These are phyloP conservation scores for Verticillium longisporum DNA, from an alignment of 2,329 filamentous ascomycete genomes.

Conservation along the genomic window DNA sequence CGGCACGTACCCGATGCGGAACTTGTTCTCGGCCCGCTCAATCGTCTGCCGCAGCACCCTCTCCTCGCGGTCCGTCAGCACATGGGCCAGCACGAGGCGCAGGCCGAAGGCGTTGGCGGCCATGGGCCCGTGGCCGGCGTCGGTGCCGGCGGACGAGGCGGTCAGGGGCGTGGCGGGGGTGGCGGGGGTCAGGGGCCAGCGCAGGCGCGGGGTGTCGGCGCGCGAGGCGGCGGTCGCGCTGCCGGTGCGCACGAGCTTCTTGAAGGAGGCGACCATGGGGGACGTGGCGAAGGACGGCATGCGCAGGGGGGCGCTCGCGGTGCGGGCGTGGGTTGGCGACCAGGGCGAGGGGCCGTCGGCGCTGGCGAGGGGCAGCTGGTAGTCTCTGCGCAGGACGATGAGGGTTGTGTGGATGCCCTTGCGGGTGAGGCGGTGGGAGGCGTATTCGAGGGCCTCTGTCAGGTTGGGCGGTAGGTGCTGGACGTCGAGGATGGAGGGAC, in stretches of 20 bases:
- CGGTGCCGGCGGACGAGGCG: slow-evolving; percentile 24
- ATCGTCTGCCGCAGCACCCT: slow-evolving; percentile 40
- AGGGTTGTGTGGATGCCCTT: slow-evolving; percentile 52
- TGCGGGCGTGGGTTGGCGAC: slow-evolving; percentile 4
- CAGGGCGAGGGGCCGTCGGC: slow-evolving; percentile 16
- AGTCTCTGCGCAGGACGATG: slow-evolving; percentile 48
- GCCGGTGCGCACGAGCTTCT: background rate
- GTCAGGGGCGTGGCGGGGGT: slow-evolving; percentile 24
- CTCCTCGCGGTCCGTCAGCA: slow-evolving; percentile 38
- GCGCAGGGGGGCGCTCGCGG: background rate
- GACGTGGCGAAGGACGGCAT: slow-evolving; percentile 5
- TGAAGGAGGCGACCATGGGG: slow-evolving; percentile 8
- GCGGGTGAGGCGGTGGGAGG: slow-evolving; percentile 46
- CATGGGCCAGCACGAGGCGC: slow-evolving; percentile 40
- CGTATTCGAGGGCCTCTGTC: slow-evolving; percentile 49
- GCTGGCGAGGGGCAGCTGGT: slow-evolving; percentile 39
- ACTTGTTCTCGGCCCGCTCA: slow-evolving; percentile 43
- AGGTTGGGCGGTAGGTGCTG: slow-evolving; percentile 51
- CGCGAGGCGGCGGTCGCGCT: background rate
- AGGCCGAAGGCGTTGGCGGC: slow-evolving; percentile 33
- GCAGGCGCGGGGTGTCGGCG: background rate
- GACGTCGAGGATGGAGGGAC: slow-evolving; percentile 49
- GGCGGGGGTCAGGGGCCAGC: slow-evolving; percentile 36
- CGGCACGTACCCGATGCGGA: slow-evolving; percentile 15
- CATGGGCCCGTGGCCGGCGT: slow-evolving; percentile 16